Percentiles rank a stretch among this genome's conserved stretches.
These are phyloP conservation scores for Serendipita sp. DNA, from an alignment of 768 basidiomycete species.

Conservation along the genomic window DNA sequence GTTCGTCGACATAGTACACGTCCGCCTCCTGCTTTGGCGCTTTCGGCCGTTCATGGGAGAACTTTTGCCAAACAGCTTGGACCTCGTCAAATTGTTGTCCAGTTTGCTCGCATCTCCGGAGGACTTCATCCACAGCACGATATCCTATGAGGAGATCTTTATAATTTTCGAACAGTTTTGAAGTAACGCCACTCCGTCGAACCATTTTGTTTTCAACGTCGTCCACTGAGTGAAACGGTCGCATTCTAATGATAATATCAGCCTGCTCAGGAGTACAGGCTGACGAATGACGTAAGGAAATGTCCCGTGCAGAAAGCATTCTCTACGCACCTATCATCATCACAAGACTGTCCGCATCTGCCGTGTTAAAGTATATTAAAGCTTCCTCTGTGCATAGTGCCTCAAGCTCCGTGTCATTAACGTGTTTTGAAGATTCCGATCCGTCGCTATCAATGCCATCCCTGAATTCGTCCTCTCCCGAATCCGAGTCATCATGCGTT, in stretches of 20 bases:
- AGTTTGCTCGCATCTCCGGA: slow-evolving; percentile 77
- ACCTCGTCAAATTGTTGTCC: slow-evolving; percentile 55
- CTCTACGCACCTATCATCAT: slow-evolving; percentile 25
- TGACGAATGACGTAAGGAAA: neutral
- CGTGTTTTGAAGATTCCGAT: slow-evolving; percentile 10
- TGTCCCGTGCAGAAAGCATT: neutral
- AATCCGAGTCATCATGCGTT: slow-evolving; percentile 13
- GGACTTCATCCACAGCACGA: slow-evolving; percentile 71
- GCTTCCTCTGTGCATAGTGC: slow-evolving; percentile 16
- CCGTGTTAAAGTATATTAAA: slow-evolving; percentile 26
- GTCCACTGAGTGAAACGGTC: slow-evolving; percentile 64
- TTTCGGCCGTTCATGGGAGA: slow-evolving; percentile 18
- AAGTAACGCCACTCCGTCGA: slow-evolving; percentile 73
- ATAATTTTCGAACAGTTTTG: slow-evolving; percentile 83
- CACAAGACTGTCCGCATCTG: slow-evolving; percentile 22
- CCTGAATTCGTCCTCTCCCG: slow-evolving; percentile 14
- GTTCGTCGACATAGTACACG: slow-evolving; percentile 14
- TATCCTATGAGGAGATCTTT: slow-evolving; percentile 72
- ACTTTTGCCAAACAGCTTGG: slow-evolving; percentile 58
- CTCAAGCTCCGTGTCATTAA: slow-evolving; percentile 16
- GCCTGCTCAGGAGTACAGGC: slow-evolving; percentile 69
- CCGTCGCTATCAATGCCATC: slow-evolving; percentile 11
- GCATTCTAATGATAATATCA: slow-evolving; percentile 50
- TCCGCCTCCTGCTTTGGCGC: slow-evolving; percentile 25
- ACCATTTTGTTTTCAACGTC: slow-evolving; percentile 62